Conservation (phyloP, 176 grass and related monocot genomes). For the Neostapfia colusana region DNA sequence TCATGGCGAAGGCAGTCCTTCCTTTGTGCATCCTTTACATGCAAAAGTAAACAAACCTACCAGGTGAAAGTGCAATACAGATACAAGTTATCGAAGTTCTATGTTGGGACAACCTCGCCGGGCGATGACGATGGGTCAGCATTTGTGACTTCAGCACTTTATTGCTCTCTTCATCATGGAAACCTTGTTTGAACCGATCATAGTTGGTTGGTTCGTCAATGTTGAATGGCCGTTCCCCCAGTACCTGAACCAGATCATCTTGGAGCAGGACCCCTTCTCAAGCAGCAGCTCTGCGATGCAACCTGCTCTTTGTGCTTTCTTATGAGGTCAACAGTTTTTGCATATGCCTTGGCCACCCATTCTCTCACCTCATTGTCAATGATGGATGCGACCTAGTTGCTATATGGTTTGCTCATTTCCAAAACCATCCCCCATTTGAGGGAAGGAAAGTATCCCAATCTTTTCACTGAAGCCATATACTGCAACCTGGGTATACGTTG, state of each 20-base stretch:
- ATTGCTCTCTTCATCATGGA: conserved; percentile 47
- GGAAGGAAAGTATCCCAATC: conserved; percentile 90
- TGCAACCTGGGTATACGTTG: conserved; percentile 91
- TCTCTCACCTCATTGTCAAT: conserved; percentile 85
- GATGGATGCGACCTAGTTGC: conserved; percentile 65
- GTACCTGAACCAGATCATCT: conserved; percentile 71
- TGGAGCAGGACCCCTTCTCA: conserved; percentile 85
- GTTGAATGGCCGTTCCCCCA: conserved; percentile 83
- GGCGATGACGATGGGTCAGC: conserved; percentile 43
- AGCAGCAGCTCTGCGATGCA: conserved; percentile 74
- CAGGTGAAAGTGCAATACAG: background rate
- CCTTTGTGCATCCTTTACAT: conserved; percentile 18
- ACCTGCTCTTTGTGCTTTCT: conserved; percentile 76
- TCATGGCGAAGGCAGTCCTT: conserved; percentile 5
- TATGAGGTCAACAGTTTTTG: conserved; percentile 62
- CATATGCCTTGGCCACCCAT: conserved; percentile 80
- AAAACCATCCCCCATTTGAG: conserved; percentile 66
- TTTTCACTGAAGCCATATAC: conserved; percentile 92
- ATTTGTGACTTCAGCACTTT: conserved; percentile 37
- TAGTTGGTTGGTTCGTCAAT: conserved; percentile 59
- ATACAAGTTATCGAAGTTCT: background rate
- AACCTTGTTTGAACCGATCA: conserved; percentile 80
- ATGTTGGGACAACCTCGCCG: conserved; percentile 47
- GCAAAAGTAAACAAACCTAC: background rate
- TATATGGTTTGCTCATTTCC: conserved; percentile 67